A percentile compares a stretch with the other conserved stretches of the same genome.
Evolutionary conservation across 2,329 filamentous ascomycete species (phyloP).

Genomic region (Aureobasidium namibiae): DNA sequence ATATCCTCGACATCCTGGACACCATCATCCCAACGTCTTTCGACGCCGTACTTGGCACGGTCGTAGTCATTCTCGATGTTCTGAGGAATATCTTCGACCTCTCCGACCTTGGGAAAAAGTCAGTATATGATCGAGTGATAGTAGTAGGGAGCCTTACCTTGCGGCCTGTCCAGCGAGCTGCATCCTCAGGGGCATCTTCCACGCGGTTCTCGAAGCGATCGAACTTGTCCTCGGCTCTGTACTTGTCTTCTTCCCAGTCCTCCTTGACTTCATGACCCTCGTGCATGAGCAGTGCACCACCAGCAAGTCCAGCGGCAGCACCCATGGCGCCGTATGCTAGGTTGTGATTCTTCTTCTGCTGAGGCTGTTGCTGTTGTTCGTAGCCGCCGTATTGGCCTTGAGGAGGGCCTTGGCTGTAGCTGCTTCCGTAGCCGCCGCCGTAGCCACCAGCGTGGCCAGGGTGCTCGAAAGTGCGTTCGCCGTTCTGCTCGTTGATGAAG

Average conservation of each 20-base stretch:
- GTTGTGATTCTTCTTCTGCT: conserved; percentile 18
- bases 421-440: conserved; percentile 17
- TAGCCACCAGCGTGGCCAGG: conserved; percentile 20
- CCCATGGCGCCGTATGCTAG: conserved; percentile 32
- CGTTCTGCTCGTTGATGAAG: conserved; percentile 41
- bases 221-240: conserved; percentile 20
- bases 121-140: not conserved
- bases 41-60: conserved; percentile 21
- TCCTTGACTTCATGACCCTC: conserved; percentile 35
- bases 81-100: conserved; percentile 34
- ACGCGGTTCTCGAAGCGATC: conserved; percentile 24
- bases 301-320: conserved; percentile 33
- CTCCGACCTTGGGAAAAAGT: conserved; percentile 23
- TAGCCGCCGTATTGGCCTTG: conserved; percentile 15
- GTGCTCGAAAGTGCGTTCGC: conserved; percentile 33
- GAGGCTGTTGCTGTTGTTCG: not conserved
- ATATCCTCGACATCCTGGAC: conserved; percentile 29
- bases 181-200: conserved; percentile 35
- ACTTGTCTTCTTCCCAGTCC: conserved; percentile 23
- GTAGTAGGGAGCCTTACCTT: conserved; percentile 20
- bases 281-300: conserved; percentile 38
- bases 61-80: conserved; percentile 27
- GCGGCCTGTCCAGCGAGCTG: conserved; percentile 35
- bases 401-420: conserved; percentile 16
- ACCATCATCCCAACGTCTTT: conserved; percentile 25